Evolutionary conservation across 768 basidiomycete species (phyloP).

Genomic region (Termitomyces sp.): DNA sequence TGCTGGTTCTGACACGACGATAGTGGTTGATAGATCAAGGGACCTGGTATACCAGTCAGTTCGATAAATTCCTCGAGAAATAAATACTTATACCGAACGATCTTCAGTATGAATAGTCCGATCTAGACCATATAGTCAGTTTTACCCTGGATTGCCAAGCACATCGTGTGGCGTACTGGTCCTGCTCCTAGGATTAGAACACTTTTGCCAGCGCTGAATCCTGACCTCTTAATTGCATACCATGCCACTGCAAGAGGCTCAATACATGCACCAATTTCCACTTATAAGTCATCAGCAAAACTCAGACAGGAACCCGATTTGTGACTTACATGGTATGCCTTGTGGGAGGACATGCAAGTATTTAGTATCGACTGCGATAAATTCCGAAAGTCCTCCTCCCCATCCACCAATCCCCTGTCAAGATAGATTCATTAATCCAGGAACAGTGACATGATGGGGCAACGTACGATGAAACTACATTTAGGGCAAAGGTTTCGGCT

Average conservation of each 20-base stretch:
- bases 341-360: slow-evolving; percentile 33
- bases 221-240: slow-evolving; percentile 36
- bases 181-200: slow-evolving; percentile 39
- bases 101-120: slow-evolving; percentile 31
- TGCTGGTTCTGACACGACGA: slow-evolving; percentile 38
- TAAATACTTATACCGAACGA: slow-evolving; percentile 23
- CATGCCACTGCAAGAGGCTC: slow-evolving; percentile 44
- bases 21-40: slow-evolving; percentile 18
- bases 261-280: slow-evolving; percentile 40
- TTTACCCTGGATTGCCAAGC: background rate
- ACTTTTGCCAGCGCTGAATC: slow-evolving; percentile 29
- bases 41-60: slow-evolving; percentile 14
- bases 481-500: slow-evolving; percentile 28
- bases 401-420: slow-evolving; percentile 29
- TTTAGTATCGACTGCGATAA: slow-evolving; percentile 26
- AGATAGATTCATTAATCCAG: background rate
- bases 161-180: slow-evolving; percentile 25
- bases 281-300: slow-evolving; percentile 16
- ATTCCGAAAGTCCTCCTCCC: slow-evolving; percentile 41
- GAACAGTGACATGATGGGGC: background rate
- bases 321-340: slow-evolving; percentile 27
- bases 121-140: slow-evolving; percentile 18
- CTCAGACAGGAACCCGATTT: background rate
- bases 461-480: slow-evolving; percentile 30
- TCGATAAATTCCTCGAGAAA: background rate